Evolutionary conservation across 345 rosid species (phyloP).

Genomic region (Gossypium sturtianum): DNA sequence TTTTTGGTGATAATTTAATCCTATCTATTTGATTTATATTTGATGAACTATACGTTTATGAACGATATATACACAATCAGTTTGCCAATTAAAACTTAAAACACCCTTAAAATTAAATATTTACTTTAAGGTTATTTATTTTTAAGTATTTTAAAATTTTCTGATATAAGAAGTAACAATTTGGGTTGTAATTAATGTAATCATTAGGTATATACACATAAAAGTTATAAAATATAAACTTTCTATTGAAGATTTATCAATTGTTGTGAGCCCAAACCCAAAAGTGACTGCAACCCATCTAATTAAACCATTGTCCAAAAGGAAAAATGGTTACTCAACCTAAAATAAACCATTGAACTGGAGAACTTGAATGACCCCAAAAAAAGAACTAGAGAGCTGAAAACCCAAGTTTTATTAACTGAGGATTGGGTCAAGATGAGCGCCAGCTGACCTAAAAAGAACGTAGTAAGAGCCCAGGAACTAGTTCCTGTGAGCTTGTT

Average conservation of each 20-base stretch:
- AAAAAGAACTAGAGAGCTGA: not conserved
- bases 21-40: not conserved
- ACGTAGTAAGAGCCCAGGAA: not conserved
- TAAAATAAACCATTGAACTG: no score
- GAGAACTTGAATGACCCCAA: not conserved
- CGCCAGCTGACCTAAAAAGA: not conserved
- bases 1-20: not conserved
- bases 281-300: not conserved
- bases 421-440: not conserved
- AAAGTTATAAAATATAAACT: no score
- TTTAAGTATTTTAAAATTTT: no score
- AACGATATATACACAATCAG: not conserved
- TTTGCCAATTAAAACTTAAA: not conserved
- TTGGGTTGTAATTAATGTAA: no score
- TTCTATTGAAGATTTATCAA: no score
- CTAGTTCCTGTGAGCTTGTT: not conserved
- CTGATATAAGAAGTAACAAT: no score
- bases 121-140: no score
- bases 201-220: no score
- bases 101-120: not conserved
- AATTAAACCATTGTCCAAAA: not conserved
- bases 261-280: no score
- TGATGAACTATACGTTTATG: not conserved
- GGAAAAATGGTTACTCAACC: not conserved
- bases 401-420: conserved; percentile 1